Evolutionary conservation across 306 rosid species (phyloP).

Genomic region (Prunus dulcis): DNA sequence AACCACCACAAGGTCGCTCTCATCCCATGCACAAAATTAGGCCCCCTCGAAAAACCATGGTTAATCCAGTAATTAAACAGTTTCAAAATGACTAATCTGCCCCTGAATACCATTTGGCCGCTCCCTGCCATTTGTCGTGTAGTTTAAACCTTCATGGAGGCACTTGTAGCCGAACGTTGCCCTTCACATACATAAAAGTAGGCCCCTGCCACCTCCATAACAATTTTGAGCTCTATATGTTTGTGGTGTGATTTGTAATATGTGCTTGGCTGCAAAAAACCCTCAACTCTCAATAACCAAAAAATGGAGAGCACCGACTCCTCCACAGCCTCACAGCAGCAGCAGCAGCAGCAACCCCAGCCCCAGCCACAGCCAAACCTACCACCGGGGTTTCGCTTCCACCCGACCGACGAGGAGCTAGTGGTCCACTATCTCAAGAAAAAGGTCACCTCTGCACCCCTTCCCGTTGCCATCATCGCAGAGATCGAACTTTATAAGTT

Average conservation of each 20-base stretch:
- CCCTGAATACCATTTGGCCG: neutral
- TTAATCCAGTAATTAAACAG: neutral
- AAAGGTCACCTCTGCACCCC: slow-evolving; percentile 54
- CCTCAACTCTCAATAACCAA: neutral
- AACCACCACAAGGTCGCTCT: slow-evolving; percentile 6
- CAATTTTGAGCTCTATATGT: neutral
- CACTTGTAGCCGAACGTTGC: neutral
- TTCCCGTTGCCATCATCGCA: slow-evolving; percentile 78
- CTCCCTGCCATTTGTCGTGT: neutral
- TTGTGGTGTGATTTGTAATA: slow-evolving; percentile 1
- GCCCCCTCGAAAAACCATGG: neutral
- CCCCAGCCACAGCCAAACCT: slow-evolving; percentile 54
- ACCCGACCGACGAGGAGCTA: slow-evolving; percentile 95
- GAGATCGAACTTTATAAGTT: slow-evolving; percentile 94
- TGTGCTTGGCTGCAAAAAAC: slow-evolving; percentile 24
- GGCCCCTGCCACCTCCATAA: slow-evolving; percentile 20
- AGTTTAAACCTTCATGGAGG: neutral
- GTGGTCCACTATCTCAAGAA: slow-evolving; percentile 95
- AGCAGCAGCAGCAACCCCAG: neutral
- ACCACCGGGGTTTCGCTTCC: slow-evolving; percentile 93
- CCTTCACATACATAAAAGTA: slow-evolving; percentile 2
- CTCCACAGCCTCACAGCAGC: slow-evolving; percentile 45
- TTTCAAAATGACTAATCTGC: neutral
- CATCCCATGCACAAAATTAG: neutral
- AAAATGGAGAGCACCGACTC: slow-evolving; percentile 89